phyloP scores from a whole-genome alignment of 805 yeast genomes.

The Monosporozyma siamensis region DNA sequence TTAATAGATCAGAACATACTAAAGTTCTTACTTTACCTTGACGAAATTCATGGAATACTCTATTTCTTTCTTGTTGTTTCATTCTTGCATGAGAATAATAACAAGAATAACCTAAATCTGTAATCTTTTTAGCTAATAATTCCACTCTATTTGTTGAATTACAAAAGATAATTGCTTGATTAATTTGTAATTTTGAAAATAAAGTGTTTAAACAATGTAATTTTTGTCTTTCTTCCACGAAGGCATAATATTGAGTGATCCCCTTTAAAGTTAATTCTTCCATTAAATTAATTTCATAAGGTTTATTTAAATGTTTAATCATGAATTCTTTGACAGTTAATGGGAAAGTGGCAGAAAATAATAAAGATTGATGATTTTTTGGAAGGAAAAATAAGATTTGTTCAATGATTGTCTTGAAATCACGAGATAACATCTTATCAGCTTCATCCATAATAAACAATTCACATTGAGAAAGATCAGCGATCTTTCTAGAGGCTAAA shows the following conservation, averaged over 20 bases:
- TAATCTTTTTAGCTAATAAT: constrained; percentile 87
- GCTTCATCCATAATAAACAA: constrained; percentile 98
- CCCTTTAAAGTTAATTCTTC: constrained; percentile 94
- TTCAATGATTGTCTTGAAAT: constrained; percentile 78
- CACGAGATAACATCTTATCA: constrained; percentile 88
- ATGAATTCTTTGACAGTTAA: constrained; percentile 84
- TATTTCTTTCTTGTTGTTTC: constrained; percentile 96
- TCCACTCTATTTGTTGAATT: constrained; percentile 96
- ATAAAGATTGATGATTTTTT: constrained; percentile 65
- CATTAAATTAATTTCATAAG: constrained; percentile 94
- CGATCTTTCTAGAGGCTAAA: constrained; percentile 78
- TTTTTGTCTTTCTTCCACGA: constrained; percentile 93
- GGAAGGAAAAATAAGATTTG: constrained; percentile 82
- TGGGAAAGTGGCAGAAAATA: constrained; percentile 95
- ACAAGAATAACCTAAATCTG: constrained; percentile 94
- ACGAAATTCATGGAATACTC: constrained; percentile 97
- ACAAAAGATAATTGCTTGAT: constrained; percentile 94
- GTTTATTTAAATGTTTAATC: constrained; percentile 82
- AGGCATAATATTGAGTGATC: constrained; percentile 96
- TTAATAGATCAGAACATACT: constrained; percentile 91
- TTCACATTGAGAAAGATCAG: constrained; percentile 78
- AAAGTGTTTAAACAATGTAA: constrained; percentile 91
- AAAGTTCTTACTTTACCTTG: constrained; percentile 95
- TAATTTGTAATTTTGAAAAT: constrained; percentile 87
- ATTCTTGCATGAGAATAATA: constrained; percentile 94